Percentiles rank a stretch among this genome's conserved stretches.
phyloP scores from a whole-genome alignment of 148 eudicot genomes.

The Rhododendron griersonianum region DNA sequence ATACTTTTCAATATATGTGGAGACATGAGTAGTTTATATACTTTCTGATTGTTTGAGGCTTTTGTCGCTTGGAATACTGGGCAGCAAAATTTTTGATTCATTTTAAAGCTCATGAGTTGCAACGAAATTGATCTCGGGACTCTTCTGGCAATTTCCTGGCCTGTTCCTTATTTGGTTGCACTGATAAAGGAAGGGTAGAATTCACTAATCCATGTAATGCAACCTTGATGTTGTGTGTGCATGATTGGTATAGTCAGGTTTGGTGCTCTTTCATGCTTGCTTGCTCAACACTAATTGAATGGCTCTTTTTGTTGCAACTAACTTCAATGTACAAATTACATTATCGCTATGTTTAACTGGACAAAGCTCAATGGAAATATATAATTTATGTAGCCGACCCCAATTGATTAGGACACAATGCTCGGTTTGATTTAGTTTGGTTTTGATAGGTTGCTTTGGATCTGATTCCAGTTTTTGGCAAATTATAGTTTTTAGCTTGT shows the following conservation, averaged over 20 bases:
- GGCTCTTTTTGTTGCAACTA: background rate
- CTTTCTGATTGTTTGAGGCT: background rate
- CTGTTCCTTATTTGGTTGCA: background rate
- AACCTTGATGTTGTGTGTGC: background rate
- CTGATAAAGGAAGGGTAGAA: background rate
- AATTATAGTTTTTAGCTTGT: too few relatives aligned
- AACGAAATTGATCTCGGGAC: background rate
- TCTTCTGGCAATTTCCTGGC: background rate
- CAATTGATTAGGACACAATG: too few relatives aligned
- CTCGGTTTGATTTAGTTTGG: too few relatives aligned
- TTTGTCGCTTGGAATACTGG: background rate
- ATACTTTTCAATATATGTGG: background rate
- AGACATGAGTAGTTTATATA: constrained; percentile 2
- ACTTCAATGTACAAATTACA: too few relatives aligned
- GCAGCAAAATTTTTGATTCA: background rate
- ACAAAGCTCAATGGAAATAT: too few relatives aligned
- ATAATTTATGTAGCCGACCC: too few relatives aligned
- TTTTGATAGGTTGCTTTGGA: too few relatives aligned
- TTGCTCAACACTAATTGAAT: background rate
- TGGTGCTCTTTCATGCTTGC: background rate
- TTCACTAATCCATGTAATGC: background rate
- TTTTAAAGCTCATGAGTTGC: background rate
- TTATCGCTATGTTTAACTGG: too few relatives aligned
- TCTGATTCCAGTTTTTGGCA: too few relatives aligned
- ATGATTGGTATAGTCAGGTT: background rate